phyloP scores from a whole-genome alignment of 495 filamentous ascomycete genomes.

The Penicillium macrosclerotiorum region DNA sequence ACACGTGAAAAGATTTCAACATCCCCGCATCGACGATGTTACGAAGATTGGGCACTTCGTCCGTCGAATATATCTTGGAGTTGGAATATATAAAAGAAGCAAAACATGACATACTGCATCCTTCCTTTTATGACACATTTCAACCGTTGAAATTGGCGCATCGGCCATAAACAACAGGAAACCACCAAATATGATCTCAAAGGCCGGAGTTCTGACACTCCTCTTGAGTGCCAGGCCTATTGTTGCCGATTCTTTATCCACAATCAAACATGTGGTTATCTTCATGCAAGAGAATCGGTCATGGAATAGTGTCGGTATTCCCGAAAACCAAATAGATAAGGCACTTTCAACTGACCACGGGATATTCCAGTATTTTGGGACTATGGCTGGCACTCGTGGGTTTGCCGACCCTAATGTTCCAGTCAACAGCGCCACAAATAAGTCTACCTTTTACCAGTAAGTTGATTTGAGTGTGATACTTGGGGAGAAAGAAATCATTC shows the following conservation, averaged over 20 bases:
- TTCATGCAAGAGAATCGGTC: constrained; percentile 58
- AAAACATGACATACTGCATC: no score
- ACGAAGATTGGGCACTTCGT: no score
- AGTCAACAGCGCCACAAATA: constrained; percentile 42
- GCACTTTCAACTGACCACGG: no score
- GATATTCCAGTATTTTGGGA: constrained; percentile 46
- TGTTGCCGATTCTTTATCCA: constrained; percentile 43
- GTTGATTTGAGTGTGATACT: no score
- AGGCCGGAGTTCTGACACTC: constrained; percentile 16
- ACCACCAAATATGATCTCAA: no score
- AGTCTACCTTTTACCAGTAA: constrained; percentile 49
- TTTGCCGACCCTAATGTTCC: constrained; percentile 58
- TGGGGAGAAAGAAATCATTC: neutral
- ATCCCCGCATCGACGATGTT: no score
- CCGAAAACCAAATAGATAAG: neutral
- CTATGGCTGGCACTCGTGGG: constrained; percentile 55
- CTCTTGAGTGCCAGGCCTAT: constrained; percentile 23
- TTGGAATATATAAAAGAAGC: no score
- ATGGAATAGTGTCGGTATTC: constrained; percentile 33
- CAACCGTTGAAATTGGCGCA: no score
- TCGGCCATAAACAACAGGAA: no score
- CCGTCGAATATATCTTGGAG: no score
- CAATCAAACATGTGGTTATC: constrained; percentile 57
- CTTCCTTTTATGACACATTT: no score
- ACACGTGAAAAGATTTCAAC: no score